These are phyloP conservation scores for Macaranga tanarius DNA, from an alignment of 441 rosid genomes.

Conservation along the genomic window DNA sequence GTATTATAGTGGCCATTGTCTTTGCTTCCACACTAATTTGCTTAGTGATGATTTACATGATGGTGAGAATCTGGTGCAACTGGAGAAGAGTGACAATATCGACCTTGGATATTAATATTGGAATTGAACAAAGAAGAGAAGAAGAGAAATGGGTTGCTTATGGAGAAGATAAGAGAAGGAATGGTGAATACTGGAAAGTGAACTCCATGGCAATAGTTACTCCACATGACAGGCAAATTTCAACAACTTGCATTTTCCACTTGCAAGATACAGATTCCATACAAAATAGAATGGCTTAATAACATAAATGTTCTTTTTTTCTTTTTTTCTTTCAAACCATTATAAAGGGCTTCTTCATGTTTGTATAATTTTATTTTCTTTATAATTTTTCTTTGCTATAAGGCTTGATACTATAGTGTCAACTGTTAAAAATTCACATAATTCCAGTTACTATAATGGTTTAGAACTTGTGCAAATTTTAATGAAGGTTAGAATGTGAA, in stretches of 20 bases:
- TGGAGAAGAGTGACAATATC: constrained; percentile 53
- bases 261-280: constrained; percentile 26
- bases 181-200: constrained; percentile 38
- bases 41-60: constrained; percentile 53
- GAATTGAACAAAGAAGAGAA: constrained; percentile 36
- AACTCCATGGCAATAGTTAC: constrained; percentile 34
- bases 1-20: constrained; percentile 55
- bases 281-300: constrained; percentile 17
- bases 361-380: neutral
- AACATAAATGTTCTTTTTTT: neutral
- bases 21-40: constrained; percentile 59
- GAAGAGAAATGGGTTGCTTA: constrained; percentile 29
- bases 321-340: neutral
- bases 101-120: constrained; percentile 30
- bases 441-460: too few species aligned
- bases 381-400: too few species aligned
- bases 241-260: constrained; percentile 35
- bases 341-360: neutral
- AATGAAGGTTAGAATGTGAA: too few species aligned
- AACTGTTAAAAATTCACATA: too few species aligned
- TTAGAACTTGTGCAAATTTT: too few species aligned
- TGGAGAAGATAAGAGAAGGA: constrained; percentile 34
- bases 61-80: constrained; percentile 69
- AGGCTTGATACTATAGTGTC: too few species aligned
- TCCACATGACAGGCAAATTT: constrained; percentile 26